Conservation (phyloP, 768 basidiomycete species). For the Xanthoconium purpureum region DNA sequence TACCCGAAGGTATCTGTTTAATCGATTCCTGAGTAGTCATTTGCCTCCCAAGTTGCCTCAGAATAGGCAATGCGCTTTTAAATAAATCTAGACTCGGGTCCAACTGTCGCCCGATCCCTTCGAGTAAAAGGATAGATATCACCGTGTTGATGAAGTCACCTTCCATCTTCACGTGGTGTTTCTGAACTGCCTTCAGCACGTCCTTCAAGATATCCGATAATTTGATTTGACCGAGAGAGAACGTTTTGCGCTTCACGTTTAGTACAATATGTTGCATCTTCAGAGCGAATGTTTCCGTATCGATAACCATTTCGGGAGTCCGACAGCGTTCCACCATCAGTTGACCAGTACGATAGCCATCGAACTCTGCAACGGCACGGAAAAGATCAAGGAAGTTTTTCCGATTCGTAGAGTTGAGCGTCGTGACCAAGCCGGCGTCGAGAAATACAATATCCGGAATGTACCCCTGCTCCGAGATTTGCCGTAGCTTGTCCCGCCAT, state of each 20-base stretch:
- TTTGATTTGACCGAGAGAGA: conserved; percentile 94
- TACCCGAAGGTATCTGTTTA: conserved; percentile 59
- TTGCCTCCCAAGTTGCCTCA: conserved; percentile 87
- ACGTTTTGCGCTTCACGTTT: conserved; percentile 92
- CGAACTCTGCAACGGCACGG: conserved; percentile 92
- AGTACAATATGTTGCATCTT: conserved; percentile 97
- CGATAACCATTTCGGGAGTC: conserved; percentile 83
- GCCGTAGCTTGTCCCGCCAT: conserved; percentile 70
- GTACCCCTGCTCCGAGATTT: conserved; percentile 68
- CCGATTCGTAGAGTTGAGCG: conserved; percentile 77
- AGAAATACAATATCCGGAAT: conserved; percentile 95
- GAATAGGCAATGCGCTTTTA: conserved; percentile 90
- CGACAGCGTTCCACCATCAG: conserved; percentile 96
- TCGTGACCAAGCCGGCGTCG: conserved; percentile 93
- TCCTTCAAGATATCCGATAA: conserved; percentile 91
- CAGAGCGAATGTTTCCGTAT: conserved; percentile 92
- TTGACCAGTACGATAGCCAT: conserved; percentile 91
- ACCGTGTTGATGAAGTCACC: conserved; percentile 99
- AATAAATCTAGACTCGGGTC: conserved; percentile 93
- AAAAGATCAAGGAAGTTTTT: conserved; percentile 96
- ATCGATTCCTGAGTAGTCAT: conserved; percentile 76
- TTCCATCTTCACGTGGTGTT: conserved; percentile 98
- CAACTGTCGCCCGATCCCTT: conserved; percentile 93
- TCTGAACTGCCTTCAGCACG: conserved; percentile 80
- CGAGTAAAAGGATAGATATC: conserved; percentile 86